Evolutionary conservation across 1,284 basidiomycete species (phyloP), one percentile per base, ranked within the genome.

Genomic region (Sporisorium iseilematis-ciliati): DNA sequence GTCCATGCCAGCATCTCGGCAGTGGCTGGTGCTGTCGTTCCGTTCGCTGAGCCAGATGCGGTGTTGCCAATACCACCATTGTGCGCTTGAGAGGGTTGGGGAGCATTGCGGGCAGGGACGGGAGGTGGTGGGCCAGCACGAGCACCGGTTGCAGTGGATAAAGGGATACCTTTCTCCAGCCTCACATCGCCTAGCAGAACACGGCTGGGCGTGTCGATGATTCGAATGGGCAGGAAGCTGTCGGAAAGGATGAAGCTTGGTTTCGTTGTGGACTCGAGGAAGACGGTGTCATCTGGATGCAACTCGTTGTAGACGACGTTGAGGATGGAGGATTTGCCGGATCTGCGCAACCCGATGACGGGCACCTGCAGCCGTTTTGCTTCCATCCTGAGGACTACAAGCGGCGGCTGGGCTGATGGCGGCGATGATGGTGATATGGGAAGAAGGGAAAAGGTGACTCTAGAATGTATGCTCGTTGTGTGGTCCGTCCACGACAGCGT

Each of bases 311-410:
- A 97, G 20, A 98, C 89, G 33, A 96, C 93, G 84, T 95, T 91
- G 79, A 92, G 90, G 66, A 97, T 93, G 33, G 93, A 95, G 23
- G 94, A 93, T 86, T 98, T 99, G 64, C 96, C 96, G 60, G 92
- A 76, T n/a, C 74, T 56, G 12, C 74, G 64, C 40, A 76, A 35
- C 10, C 74, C 74, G 33, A 76, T 72, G 29, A 76, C 65, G 33
- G 74, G 69, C 8, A 76, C 74, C 40, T 72, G 74, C 20, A 77
- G 31, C n/a, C 75, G 35, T 48, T 65, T 71, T 18, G 63, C 11
- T 25, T 74, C 63, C 65, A 69, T 69, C 14, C 26, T 64, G 20
- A 21, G 10, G 21, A 8, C 25, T 31, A 7, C 31, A 33, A 51
- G 21, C 50, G 35, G 10, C 23, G 21, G 35, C 35, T 38, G 3